Percentiles rank a stretch among this genome's conserved stretches.
phyloP scores from a whole-genome alignment of 1,139 yeast species.

The Pichia kudriavzevii region DNA sequence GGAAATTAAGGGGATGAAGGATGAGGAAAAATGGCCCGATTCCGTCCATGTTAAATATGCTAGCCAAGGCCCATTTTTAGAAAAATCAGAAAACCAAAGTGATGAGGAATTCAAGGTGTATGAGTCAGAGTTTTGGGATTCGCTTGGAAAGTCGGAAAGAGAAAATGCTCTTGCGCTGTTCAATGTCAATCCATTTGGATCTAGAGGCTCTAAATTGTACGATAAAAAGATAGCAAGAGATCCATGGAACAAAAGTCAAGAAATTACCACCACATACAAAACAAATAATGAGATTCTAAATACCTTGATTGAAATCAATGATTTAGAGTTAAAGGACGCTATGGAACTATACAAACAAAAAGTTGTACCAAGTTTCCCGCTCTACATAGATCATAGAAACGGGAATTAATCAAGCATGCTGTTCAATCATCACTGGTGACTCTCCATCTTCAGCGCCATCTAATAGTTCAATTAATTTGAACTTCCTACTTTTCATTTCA shows the following conservation, averaged over 20 bases:
- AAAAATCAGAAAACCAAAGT: slow-evolving; percentile 10
- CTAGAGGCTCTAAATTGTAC: slow-evolving; percentile 32
- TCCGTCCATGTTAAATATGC: slow-evolving; percentile 36
- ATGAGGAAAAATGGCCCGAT: slow-evolving; percentile 9
- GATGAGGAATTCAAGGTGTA: slow-evolving; percentile 19
- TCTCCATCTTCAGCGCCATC: slow-evolving; percentile 31
- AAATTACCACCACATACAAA: slow-evolving; percentile 9
- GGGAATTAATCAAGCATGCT: not conserved
- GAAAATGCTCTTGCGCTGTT: slow-evolving; percentile 52
- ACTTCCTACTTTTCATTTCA: slow-evolving; percentile 44
- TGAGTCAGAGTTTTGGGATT: slow-evolving; percentile 33
- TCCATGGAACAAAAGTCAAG: slow-evolving; percentile 39
- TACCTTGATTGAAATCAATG: slow-evolving; percentile 18
- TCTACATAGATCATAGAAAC: no score
- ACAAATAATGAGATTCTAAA: slow-evolving; percentile 14
- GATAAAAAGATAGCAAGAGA: slow-evolving; percentile 44
- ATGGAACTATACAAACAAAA: slow-evolving; percentile 14
- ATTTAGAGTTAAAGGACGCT: slow-evolving; percentile 17
- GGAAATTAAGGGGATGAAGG: not conserved
- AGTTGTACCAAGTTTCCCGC: slow-evolving; percentile 12
- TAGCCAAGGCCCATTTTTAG: slow-evolving; percentile 57
- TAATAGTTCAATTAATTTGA: slow-evolving; percentile 28
- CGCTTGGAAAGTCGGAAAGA: slow-evolving; percentile 41
- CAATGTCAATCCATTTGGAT: slow-evolving; percentile 55
- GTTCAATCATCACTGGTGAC: no score